phyloP scores from a whole-genome alignment of 495 filamentous ascomycete genomes.

The Rostrohypoxylon terebratum region DNA sequence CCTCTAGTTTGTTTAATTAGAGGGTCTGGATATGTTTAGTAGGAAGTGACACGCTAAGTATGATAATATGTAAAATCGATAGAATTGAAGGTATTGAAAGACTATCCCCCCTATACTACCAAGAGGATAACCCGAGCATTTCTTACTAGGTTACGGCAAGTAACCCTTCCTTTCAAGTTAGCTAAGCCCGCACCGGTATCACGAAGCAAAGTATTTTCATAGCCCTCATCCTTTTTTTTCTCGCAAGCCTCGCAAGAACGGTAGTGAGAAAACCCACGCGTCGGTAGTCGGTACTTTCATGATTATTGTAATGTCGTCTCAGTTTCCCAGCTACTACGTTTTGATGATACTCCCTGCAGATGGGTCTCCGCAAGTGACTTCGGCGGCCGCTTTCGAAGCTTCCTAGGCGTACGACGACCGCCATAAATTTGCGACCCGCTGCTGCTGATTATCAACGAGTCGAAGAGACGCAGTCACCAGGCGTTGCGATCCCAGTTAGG shows the following conservation, averaged over 20 bases:
- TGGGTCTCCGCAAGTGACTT: conserved; percentile 49
- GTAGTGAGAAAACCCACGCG: not conserved
- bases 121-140: not conserved
- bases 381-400: conserved; percentile 61
- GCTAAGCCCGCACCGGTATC: conserved; percentile 16
- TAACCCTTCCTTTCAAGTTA: conserved; percentile 14
- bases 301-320: conserved; percentile 40
- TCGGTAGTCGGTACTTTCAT: conserved; percentile 3
- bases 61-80: conserved; percentile 6
- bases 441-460: conserved; percentile 43
- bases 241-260: not conserved
- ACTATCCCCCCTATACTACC: not conserved
- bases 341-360: conserved; percentile 44
- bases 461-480: conserved; percentile 67
- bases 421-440: conserved; percentile 34
- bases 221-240: not conserved
- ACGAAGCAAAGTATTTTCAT: conserved; percentile 9
- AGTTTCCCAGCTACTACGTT: conserved; percentile 39
- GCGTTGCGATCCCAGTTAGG: conserved; percentile 83
- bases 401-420: conserved; percentile 55
- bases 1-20: not conserved
- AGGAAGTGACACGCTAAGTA: not conserved
- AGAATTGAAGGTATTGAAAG: conserved; percentile 15
- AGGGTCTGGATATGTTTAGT: not conserved
- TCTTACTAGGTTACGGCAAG: conserved; percentile 9